A percentile compares a stretch with the other conserved stretches of the same genome.
These are phyloP conservation scores for Suillus hirtellus DNA, from an alignment of 768 basidiomycete genomes.

Conservation along the genomic window DNA sequence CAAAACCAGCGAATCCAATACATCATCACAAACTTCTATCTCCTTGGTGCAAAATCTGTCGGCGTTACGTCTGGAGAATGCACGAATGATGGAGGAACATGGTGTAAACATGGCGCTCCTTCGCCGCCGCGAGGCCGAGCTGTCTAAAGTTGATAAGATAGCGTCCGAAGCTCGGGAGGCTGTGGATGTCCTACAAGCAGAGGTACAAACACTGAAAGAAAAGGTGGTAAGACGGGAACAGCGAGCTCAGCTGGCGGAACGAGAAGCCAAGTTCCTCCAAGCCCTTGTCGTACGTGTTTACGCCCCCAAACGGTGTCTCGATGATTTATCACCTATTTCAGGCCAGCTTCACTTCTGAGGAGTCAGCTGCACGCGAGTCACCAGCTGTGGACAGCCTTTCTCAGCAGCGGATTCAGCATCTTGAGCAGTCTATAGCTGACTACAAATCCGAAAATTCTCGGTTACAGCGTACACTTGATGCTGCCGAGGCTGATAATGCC, in stretches of 20 bases:
- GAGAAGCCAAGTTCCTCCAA: slow-evolving; percentile 67
- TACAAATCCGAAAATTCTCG: slow-evolving; percentile 51
- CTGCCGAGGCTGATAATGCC: slow-evolving; percentile 37
- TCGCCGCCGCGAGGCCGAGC: slow-evolving; percentile 52
- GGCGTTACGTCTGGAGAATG: slow-evolving; percentile 60
- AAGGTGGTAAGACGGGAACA: slow-evolving; percentile 39
- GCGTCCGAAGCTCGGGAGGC: slow-evolving; percentile 38
- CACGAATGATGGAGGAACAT: slow-evolving; percentile 65
- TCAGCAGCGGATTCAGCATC: slow-evolving; percentile 48
- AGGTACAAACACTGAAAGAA: slow-evolving; percentile 41
- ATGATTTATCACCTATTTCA: slow-evolving; percentile 22
- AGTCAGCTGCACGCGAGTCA: slow-evolving; percentile 36
- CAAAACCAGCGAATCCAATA: slow-evolving; percentile 33
- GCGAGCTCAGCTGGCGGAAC: slow-evolving; percentile 45
- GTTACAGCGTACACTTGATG: slow-evolving; percentile 51
- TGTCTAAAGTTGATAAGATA: slow-evolving; percentile 40
- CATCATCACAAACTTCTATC: slow-evolving; percentile 49
- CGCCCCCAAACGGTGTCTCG: neutral
- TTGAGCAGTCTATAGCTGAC: slow-evolving; percentile 54
- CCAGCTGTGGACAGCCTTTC: slow-evolving; percentile 33
- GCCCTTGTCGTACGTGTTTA: slow-evolving; percentile 60
- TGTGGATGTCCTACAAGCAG: slow-evolving; percentile 35
- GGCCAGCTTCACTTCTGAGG: slow-evolving; percentile 68
- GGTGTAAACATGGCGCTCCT: slow-evolving; percentile 57
- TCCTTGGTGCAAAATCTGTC: slow-evolving; percentile 60